Evolutionary conservation across 2,329 filamentous ascomycete genomes (phyloP).

Genomic region (Exophiala alcalophila): DNA sequence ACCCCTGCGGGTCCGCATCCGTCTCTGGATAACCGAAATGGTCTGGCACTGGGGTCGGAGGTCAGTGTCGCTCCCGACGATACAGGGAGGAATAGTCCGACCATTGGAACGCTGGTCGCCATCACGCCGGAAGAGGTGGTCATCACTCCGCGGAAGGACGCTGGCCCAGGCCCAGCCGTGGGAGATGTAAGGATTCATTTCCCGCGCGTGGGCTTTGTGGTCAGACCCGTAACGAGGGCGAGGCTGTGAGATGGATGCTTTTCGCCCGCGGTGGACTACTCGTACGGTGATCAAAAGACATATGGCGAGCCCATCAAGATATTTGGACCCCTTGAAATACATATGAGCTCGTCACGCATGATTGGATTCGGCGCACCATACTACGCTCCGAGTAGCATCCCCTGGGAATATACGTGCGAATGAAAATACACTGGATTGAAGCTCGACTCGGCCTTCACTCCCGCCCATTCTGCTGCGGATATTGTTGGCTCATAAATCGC

Average conservation of each 20-base stretch:
- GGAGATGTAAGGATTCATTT: constrained; percentile 21
- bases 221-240: constrained; percentile 5
- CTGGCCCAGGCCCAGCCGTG: constrained; percentile 1
- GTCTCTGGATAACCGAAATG: constrained; percentile 23
- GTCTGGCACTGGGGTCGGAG: constrained; percentile 14
- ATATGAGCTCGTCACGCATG: too few species aligned
- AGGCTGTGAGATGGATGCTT: constrained; percentile 5
- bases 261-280: background rate
- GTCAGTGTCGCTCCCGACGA: constrained; percentile 28
- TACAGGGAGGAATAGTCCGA: constrained; percentile 25
- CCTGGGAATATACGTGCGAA: too few species aligned
- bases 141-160: constrained; percentile 15
- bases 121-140: constrained; percentile 27
- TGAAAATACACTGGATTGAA: too few species aligned
- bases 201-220: constrained; percentile 20
- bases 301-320: too few species aligned
- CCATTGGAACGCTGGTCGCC: constrained; percentile 21
- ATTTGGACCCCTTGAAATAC: too few species aligned
- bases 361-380: too few species aligned
- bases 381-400: too few species aligned
- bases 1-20: constrained; percentile 16
- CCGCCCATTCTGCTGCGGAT: too few species aligned
- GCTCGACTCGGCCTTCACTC: too few species aligned
- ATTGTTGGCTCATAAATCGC: too few species aligned
- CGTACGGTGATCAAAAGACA: too few species aligned